These are phyloP conservation scores for Hericium rajendrae DNA, from an alignment of 768 basidiomycete genomes.

Conservation along the genomic window DNA sequence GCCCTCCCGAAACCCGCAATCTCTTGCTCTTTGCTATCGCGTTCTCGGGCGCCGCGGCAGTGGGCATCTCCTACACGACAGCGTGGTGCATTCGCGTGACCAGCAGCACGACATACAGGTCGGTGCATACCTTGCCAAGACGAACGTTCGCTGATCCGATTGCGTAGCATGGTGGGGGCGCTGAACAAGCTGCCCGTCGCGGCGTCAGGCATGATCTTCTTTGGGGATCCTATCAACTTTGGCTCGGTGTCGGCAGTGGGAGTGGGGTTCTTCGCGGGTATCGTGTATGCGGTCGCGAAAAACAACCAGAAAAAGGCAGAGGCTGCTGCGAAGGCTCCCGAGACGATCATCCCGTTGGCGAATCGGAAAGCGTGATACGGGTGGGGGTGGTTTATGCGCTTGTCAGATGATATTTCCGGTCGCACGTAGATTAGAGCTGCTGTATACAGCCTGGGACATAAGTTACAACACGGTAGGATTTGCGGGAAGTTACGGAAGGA, in stretches of 20 bases:
- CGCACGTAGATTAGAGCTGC: not conserved
- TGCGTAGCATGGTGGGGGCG: constrained; percentile 84
- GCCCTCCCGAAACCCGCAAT: constrained; percentile 72
- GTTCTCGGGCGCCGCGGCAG: constrained; percentile 96
- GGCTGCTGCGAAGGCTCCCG: constrained; percentile 34
- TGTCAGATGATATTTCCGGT: not conserved
- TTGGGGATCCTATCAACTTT: constrained; percentile 80
- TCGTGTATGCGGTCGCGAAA: constrained; percentile 91
- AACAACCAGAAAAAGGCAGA: constrained; percentile 83
- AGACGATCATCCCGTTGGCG: constrained; percentile 53
- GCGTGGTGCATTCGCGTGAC: constrained; percentile 97
- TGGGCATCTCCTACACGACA: constrained; percentile 95
- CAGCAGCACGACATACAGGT: constrained; percentile 98
- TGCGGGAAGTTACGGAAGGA: not conserved
- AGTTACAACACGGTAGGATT: not conserved
- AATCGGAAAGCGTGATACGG: constrained; percentile 33
- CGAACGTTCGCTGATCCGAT: not conserved
- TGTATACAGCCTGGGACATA: not conserved
- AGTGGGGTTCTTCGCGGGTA: constrained; percentile 84
- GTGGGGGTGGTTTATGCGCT: not conserved
- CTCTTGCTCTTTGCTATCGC: constrained; percentile 81
- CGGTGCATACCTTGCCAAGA: constrained; percentile 13
- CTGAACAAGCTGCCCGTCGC: constrained; percentile 97
- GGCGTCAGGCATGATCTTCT: constrained; percentile 97
- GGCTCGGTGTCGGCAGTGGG: constrained; percentile 84